These are phyloP conservation scores for Tolypocladium ovalisporum DNA, from an alignment of 2,329 filamentous ascomycete species.

Conservation along the genomic window DNA sequence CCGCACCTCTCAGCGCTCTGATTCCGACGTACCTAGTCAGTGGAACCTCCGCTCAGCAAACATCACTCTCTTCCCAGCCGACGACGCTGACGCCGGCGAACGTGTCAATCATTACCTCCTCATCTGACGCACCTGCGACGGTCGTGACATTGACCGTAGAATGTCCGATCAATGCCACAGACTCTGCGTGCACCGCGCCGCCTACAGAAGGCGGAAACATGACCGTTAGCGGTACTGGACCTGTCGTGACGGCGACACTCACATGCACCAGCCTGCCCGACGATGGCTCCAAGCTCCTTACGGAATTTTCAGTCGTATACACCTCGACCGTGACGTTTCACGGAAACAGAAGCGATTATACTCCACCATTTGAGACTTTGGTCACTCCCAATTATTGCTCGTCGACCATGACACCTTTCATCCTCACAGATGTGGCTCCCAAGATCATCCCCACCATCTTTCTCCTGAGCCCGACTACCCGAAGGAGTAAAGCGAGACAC, in stretches of 20 bases:
- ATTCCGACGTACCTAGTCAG: neutral
- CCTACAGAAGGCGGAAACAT: neutral
- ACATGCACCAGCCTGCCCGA: conserved; percentile 21
- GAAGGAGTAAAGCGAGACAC: neutral
- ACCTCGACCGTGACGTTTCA: conserved; percentile 39
- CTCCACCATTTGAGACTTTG: conserved; percentile 31
- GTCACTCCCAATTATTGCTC: conserved; percentile 26
- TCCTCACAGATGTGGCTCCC: neutral
- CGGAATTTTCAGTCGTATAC: conserved; percentile 33
- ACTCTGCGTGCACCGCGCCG: neutral
- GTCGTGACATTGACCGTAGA: conserved; percentile 1
- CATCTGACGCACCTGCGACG: neutral
- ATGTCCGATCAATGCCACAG: neutral
- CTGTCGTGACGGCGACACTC: conserved; percentile 6
- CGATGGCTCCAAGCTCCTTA: conserved; percentile 16
- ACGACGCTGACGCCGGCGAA: neutral
- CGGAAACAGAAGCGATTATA: conserved; percentile 34
- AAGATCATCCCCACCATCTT: neutral
- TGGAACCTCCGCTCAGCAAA: neutral
- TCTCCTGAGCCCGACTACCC: neutral
- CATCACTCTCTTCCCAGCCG: neutral
- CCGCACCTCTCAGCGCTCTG: neutral
- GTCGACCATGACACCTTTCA: conserved; percentile 3
- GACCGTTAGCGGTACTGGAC: neutral
- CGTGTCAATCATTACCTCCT: neutral